A percentile compares a stretch with the other conserved stretches of the same genome.
Evolutionary conservation across 805 yeast species (phyloP).

Genomic region (Schizosaccharomyces cryophilus): DNA sequence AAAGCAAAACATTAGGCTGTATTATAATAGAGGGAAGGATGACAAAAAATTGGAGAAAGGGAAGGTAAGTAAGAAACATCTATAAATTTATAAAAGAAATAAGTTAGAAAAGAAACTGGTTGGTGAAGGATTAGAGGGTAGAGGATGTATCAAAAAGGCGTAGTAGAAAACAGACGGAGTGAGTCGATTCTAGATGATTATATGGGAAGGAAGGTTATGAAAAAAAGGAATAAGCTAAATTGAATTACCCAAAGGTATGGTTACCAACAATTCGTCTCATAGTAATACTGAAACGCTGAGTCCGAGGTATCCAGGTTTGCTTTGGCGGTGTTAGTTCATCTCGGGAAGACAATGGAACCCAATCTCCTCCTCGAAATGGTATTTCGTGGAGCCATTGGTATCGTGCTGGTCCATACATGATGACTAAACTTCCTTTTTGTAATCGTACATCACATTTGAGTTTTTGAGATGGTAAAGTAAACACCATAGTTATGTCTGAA

Average conservation of each 20-base stretch:
- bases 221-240: too few relatives aligned
- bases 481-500: not conserved
- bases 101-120: too few relatives aligned
- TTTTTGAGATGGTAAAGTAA: not conserved
- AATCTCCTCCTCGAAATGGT: not conserved
- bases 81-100: too few relatives aligned
- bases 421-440: not conserved
- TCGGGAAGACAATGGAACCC: not conserved
- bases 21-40: too few relatives aligned
- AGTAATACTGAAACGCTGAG: not conserved
- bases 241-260: not conserved
- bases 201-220: too few relatives aligned
- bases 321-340: not conserved
- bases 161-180: too few relatives aligned
- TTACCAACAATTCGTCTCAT: not conserved
- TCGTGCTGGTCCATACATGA: not conserved
- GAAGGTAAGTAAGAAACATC: too few relatives aligned
- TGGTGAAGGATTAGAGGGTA: too few relatives aligned
- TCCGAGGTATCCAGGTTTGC: not conserved
- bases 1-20: too few relatives aligned
- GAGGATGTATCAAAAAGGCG: too few relatives aligned
- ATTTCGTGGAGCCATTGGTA: conserved; percentile 1
- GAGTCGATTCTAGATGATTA: too few relatives aligned
- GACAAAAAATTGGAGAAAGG: too few relatives aligned
- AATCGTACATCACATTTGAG: not conserved